Conservation (phyloP, 2,329 filamentous ascomycete genomes). For the Colletotrichum agaves region DNA sequence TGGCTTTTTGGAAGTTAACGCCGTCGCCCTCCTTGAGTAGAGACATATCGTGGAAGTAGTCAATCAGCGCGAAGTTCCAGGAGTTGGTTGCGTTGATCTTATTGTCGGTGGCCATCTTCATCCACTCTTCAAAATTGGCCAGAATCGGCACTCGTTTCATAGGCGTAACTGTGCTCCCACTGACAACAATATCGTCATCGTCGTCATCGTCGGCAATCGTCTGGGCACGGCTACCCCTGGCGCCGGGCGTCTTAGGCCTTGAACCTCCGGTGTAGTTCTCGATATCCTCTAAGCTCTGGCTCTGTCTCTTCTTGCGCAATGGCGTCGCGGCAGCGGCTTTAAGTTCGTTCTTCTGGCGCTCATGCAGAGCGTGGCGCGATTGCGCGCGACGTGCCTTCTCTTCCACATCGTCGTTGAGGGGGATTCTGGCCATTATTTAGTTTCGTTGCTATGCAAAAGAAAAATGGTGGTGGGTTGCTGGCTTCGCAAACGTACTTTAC, state of each 20-base stretch:
- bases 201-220: slow-evolving; percentile 62
- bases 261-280: slow-evolving; percentile 67
- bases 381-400: slow-evolving; percentile 91
- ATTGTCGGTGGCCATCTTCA: slow-evolving; percentile 99
- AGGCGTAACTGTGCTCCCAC: slow-evolving; percentile 84
- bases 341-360: slow-evolving; percentile 92
- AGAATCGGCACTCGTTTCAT: slow-evolving; percentile 96
- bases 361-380: slow-evolving; percentile 87
- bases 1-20: slow-evolving; percentile 98
- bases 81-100: slow-evolving; percentile 98
- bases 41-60: slow-evolving; percentile 99
- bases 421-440: slow-evolving; percentile 70
- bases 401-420: slow-evolving; percentile 92
- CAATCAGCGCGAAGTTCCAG: slow-evolving; percentile 99
- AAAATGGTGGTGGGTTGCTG: slow-evolving; percentile 1
- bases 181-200: slow-evolving; percentile 72
- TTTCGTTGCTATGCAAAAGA: slow-evolving; percentile 36
- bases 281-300: slow-evolving; percentile 67
- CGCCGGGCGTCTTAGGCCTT: slow-evolving; percentile 65
- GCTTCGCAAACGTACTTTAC: slow-evolving; percentile 60
- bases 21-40: slow-evolving; percentile 94
- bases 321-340: slow-evolving; percentile 79
- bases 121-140: slow-evolving; percentile 99
- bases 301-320: slow-evolving; percentile 70
- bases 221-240: slow-evolving; percentile 47